phyloP scores from a whole-genome alignment of 306 rosid species.

The Erythrophleum fordii region DNA sequence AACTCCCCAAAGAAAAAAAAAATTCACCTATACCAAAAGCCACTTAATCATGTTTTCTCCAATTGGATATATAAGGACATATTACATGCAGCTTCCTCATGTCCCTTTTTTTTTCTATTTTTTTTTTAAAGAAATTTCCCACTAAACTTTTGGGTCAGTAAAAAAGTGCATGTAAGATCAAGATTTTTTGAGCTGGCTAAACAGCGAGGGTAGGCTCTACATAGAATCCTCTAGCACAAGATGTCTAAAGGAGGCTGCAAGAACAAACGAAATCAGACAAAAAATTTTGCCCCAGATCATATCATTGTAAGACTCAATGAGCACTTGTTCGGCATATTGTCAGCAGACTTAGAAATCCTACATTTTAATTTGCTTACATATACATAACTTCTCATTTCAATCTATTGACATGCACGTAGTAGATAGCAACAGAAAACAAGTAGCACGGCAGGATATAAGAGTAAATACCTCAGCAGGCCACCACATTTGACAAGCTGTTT shows the following conservation, averaged over 20 bases:
- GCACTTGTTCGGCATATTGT: background rate
- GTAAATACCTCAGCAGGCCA: constrained; percentile 73
- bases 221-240: constrained; percentile 15
- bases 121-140: background rate
- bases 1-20: background rate
- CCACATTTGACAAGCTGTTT: constrained; percentile 47
- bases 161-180: constrained; percentile 5
- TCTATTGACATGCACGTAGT: constrained; percentile 26
- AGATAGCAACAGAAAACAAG: background rate
- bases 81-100: background rate
- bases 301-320: background rate
- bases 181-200: background rate
- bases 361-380: background rate
- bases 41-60: constrained; percentile 19
- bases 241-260: background rate
- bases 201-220: background rate
- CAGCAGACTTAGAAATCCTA: background rate
- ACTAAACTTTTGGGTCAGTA: background rate
- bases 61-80: constrained; percentile 16
- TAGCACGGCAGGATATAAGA: background rate
- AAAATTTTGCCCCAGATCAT: background rate
- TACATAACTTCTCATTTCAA: background rate
- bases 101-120: background rate
- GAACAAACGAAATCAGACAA: background rate
- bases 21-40: constrained; percentile 15